A percentile compares a stretch with the other conserved stretches of the same genome.
phyloP scores from a whole-genome alignment of 352 stramenopile species.

The Globisporangium cylindrosporum region DNA sequence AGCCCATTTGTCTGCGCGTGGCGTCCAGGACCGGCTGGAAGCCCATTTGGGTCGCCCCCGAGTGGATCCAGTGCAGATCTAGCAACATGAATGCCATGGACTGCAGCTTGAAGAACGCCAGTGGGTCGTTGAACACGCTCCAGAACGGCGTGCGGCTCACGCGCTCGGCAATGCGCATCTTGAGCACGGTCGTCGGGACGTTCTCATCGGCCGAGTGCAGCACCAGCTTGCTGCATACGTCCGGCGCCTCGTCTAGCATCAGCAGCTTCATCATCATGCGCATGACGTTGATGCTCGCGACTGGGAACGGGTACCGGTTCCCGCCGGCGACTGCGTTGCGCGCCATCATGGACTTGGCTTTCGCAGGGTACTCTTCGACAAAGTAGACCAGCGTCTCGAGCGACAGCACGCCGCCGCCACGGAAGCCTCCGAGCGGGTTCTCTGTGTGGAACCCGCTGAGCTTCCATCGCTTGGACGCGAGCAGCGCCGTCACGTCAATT shows the following conservation, averaged over 20 bases:
- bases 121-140: slow-evolving; percentile 68
- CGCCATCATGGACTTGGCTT: slow-evolving; percentile 70
- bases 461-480: slow-evolving; percentile 63
- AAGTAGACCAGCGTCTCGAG: slow-evolving; percentile 78
- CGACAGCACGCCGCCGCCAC: slow-evolving; percentile 65
- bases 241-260: slow-evolving; percentile 75
- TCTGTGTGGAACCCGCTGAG: slow-evolving; percentile 80
- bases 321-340: slow-evolving; percentile 68
- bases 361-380: slow-evolving; percentile 75
- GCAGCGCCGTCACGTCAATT: slow-evolving; percentile 46
- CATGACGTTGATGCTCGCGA: slow-evolving; percentile 85
- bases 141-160: slow-evolving; percentile 80
- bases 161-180: slow-evolving; percentile 74
- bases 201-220: slow-evolving; percentile 41
- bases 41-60: slow-evolving; percentile 78
- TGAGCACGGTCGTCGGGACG: slow-evolving; percentile 50
- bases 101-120: slow-evolving; percentile 73
- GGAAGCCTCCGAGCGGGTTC: slow-evolving; percentile 73
- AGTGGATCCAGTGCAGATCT: slow-evolving; percentile 79
- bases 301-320: slow-evolving; percentile 79
- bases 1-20: slow-evolving; percentile 76
- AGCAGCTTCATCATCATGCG: slow-evolving; percentile 81
- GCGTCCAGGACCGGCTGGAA: slow-evolving; percentile 80
- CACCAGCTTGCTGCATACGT: slow-evolving; percentile 71
- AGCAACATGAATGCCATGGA: slow-evolving; percentile 87